phyloP scores from a whole-genome alignment of 1,284 basidiomycete species.

The Pseudozyma pruni region DNA sequence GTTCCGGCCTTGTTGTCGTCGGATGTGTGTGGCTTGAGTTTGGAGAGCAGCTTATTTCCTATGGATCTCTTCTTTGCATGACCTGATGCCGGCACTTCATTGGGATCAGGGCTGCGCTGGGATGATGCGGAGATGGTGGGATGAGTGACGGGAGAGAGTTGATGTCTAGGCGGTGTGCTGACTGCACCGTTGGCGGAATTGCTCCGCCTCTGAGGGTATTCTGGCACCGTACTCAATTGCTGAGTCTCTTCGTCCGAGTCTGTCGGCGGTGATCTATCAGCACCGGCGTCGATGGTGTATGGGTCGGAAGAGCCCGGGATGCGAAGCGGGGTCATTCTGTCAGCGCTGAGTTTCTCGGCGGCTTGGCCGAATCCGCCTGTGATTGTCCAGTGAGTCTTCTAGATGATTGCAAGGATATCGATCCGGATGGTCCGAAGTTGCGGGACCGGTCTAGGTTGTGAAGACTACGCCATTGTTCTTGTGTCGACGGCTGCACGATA shows the following conservation, averaged over 20 bases:
- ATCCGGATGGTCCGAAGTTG: background rate
- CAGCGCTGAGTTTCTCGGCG: background rate
- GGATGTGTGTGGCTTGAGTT: constrained; percentile 20
- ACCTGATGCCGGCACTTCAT: background rate
- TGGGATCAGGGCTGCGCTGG: background rate
- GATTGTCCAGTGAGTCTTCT: background rate
- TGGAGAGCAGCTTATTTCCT: constrained; percentile 40
- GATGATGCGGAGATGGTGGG: constrained; percentile 2
- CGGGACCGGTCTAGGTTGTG: constrained; percentile 1
- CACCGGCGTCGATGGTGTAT: constrained; percentile 5
- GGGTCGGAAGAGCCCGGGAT: constrained; percentile 34
- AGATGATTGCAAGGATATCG: background rate
- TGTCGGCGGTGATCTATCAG: background rate
- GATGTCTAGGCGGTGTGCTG: background rate
- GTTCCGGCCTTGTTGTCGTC: constrained; percentile 7
- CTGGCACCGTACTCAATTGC: constrained; percentile 20
- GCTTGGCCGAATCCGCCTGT: background rate
- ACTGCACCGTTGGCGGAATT: background rate
- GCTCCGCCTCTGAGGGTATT: constrained; percentile 21
- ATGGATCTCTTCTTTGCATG: constrained; percentile 25
- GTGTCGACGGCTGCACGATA: background rate
- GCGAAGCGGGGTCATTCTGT: background rate
- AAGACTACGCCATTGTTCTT: constrained; percentile 1
- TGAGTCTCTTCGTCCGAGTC: background rate
- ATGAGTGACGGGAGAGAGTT: constrained; percentile 10